Evolutionary conservation across 176 grass and related monocot genomes (phyloP), one percentile per base, ranked within the genome.

Genomic region (Juncus effusus): DNA sequence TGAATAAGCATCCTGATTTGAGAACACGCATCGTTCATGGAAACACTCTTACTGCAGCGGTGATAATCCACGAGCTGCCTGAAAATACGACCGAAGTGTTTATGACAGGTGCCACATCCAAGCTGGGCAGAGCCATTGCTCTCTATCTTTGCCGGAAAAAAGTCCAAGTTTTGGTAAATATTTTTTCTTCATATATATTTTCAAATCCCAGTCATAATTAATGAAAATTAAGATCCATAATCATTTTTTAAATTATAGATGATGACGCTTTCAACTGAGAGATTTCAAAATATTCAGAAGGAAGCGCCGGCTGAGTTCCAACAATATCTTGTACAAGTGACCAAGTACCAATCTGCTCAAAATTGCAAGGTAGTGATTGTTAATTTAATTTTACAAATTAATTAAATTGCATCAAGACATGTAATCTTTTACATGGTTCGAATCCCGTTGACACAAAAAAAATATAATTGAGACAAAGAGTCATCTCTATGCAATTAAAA

Each of bases 51-150:
- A 97, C 88, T 0, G 88, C 93, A 0, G 93, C 88, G 3, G 93
- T 97, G 41, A 97, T 97, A 80, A 66, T 97, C 9, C 69, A 92
- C 39, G 93, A 97, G 76, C 86, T 97, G 60, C 88, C 88, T 9
- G 14, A 81, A 66, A 73, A 76, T 47, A 78, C 77, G 0, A 49
- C 68, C 1, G 88, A 97, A 56, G 93, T 97, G 42, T 97, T 97
- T 86, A 36, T 97, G 16, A 97, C 85, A 0, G 93, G 93, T 19
- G 88, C 93, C 54, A 97, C 93, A 3, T 97, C 93, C 42, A 97
- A 97, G 74, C 88, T 97, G 7, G 93, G 93, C 35, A 14, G 93
- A 12, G 93, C 85, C 57, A 86, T 97, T 67, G 77, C 85, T 60
- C 77, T 97, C 4, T 91, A 92, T 79, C 80, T 97, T 4, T 97